A percentile compares a stretch with the other conserved stretches of the same genome.
Conservation (phyloP, 176 grass and related monocot genomes). For the Oryza rufipogon region DNA sequence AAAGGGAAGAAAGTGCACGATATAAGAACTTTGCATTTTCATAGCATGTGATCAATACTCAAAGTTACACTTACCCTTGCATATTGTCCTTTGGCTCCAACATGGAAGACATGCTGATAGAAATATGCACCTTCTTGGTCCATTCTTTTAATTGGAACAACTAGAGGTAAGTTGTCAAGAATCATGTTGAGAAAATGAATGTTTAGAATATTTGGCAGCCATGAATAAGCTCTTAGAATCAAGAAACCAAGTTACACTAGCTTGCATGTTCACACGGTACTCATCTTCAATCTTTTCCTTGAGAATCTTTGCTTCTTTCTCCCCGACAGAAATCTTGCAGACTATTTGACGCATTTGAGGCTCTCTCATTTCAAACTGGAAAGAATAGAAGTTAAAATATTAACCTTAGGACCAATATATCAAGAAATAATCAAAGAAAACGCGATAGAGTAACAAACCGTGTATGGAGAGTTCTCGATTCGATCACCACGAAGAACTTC, state of each 20-base stretch:
- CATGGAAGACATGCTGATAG: constrained; percentile 90
- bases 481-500: constrained; percentile 92
- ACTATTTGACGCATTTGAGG: constrained; percentile 83
- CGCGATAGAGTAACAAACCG: constrained; percentile 44
- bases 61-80: constrained; percentile 60
- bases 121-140: constrained; percentile 71
- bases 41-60: constrained; percentile 19
- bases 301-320: constrained; percentile 76
- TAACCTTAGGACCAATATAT: neutral
- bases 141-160: constrained; percentile 82
- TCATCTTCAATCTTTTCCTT: constrained; percentile 95
- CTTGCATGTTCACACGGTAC: constrained; percentile 88
- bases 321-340: constrained; percentile 69
- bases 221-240: neutral
- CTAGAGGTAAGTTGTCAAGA: constrained; percentile 86
- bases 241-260: constrained; percentile 13
- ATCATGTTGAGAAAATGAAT: constrained; percentile 56
- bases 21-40: constrained; percentile 26
- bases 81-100: constrained; percentile 86
- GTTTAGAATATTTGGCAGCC: constrained; percentile 18
- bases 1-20: neutral
- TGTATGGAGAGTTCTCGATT: constrained; percentile 86
- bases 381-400: constrained; percentile 32
- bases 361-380: constrained; percentile 88
- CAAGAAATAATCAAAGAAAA: constrained; percentile 33